Evolutionary conservation across 495 filamentous ascomycete species (phyloP), one percentile per base, ranked within the genome.

Genomic region (Zalerion maritima): DNA sequence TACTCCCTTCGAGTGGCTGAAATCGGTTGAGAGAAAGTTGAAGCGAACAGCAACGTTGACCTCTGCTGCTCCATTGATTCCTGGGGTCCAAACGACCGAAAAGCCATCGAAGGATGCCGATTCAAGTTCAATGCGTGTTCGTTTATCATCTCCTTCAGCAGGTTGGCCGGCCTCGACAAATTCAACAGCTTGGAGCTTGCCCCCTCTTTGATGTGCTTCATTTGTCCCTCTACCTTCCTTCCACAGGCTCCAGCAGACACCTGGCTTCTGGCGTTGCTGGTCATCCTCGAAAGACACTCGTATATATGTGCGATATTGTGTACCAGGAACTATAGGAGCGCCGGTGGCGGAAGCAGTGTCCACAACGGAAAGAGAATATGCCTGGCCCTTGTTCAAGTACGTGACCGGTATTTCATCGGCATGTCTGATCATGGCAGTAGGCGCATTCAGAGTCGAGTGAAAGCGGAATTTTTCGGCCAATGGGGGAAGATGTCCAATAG

Each of bases 1-100:
- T 17, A 97, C 87, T 17, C 89, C 89, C 41, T 97, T 96, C 5
- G 89, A 94, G 43, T 93, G 85, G 47, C 85, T 96, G 47, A 96
- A 97, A 46, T 97, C 89, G 8, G 87, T 97, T 0, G 89, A 97
- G 0, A 96, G 66, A 45, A 97, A 97, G 51, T 97, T 94, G 65
- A 94, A 97, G 25, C 85, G 81, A 10, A 96, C 80, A 9, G 82
- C 73, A 19, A 97, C 69, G 15, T 66, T 75, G 53, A 81, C 89
- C 29, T 92, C 78, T 5, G 76, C 58, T 2, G 55, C 41, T 0
- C 67, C 69, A 29, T 66, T 68, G 14, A 68, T 43, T 13, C 71
- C 68, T 0, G 80, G 75, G 1, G 72, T 80, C 89, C 89, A 97
- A 15, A 71, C 72, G 9, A 94, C 81, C 4, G 72, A 80, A 46